Base-by-base conservation (phyloP, 441 rosid species). In the Erysimum cheiri region DNA sequence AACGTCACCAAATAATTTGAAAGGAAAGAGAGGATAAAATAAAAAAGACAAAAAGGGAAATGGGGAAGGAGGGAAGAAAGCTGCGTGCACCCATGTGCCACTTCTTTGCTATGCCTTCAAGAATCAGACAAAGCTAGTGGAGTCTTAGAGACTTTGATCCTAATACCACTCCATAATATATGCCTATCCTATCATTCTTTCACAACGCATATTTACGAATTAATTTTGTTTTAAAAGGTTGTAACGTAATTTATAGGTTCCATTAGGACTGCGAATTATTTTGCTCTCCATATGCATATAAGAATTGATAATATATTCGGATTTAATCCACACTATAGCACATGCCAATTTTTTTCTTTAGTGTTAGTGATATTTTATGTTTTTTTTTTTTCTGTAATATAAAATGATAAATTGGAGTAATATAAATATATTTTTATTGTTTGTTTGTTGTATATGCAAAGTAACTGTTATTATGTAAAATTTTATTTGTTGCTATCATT, bases 61-160 rank as follows among this genome's bases (percentile, higher is more conserved):
- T 48, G 12, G 32, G 48, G 60, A 17, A 52, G 67, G 53, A 28
- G 48, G 15, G 65, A 24, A 55, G 62, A 69, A 46, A 64, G 77
- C 9, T 63, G 62, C 2, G 60, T 36, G 63, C 47, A 59, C 58
- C 47, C 59, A 59, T 69, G 73, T 58, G 40, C 67, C 80, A 44
- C 59, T 36, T 64, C 65, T 56, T 72, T 72, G 76, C 70, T 72
- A 46, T 72, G 76, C 59, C 76, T 72, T 72, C 59, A 72, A 72
- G 70, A 64, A 55, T 72, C 76, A 72, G 8, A 72, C 71, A 72
- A 46, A 2, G 54, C 41, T 32, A 36, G 60, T 64, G 76, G 71
- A 73, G 26, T 19, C 50, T 22, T 46, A 7, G 26, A 8, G 61
- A 24, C 72, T 59, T 67, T 73, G 72, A 59, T 59, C 77, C 77